Conservation (phyloP, 768 basidiomycete genomes). For the Tephrocybe sp. region DNA sequence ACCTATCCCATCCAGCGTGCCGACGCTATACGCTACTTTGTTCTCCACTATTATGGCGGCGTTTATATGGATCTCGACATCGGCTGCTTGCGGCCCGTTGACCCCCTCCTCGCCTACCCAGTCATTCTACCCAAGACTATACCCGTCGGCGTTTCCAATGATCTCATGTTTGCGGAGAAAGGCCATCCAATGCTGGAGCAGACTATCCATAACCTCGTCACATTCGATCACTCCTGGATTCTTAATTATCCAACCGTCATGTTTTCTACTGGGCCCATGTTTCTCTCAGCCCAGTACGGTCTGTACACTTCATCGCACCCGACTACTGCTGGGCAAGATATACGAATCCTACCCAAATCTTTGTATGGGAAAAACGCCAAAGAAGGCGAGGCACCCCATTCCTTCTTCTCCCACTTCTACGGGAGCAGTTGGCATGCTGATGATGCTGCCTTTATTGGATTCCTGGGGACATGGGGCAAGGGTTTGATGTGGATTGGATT, state of each 20-base stretch:
- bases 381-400: slow-evolving; percentile 77
- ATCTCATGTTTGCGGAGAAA: slow-evolving; percentile 91
- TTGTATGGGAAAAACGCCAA: slow-evolving; percentile 98
- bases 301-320: slow-evolving; percentile 76
- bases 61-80: slow-evolving; percentile 97
- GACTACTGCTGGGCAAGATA: slow-evolving; percentile 62
- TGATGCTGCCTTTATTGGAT: slow-evolving; percentile 96
- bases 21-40: slow-evolving; percentile 97
- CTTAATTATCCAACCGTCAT: slow-evolving; percentile 99
- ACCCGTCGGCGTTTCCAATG: slow-evolving; percentile 96
- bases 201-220: slow-evolving; percentile 87
- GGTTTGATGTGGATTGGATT: slow-evolving; percentile 83
- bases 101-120: slow-evolving; percentile 82
- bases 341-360: slow-evolving; percentile 92
- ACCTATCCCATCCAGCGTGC: slow-evolving; percentile 92
- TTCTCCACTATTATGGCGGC: slow-evolving; percentile 94
- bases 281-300: slow-evolving; percentile 92
- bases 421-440: slow-evolving; percentile 99
- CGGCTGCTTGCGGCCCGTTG: slow-evolving; percentile 84
- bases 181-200: slow-evolving; percentile 88
- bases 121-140: slow-evolving; percentile 94
- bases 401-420: slow-evolving; percentile 97
- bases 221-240: slow-evolving; percentile 92
- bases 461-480: slow-evolving; percentile 89
- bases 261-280: slow-evolving; percentile 99